phyloP scores from a whole-genome alignment of 208 protist genomes.

The Trypanosoma boissoni region DNA sequence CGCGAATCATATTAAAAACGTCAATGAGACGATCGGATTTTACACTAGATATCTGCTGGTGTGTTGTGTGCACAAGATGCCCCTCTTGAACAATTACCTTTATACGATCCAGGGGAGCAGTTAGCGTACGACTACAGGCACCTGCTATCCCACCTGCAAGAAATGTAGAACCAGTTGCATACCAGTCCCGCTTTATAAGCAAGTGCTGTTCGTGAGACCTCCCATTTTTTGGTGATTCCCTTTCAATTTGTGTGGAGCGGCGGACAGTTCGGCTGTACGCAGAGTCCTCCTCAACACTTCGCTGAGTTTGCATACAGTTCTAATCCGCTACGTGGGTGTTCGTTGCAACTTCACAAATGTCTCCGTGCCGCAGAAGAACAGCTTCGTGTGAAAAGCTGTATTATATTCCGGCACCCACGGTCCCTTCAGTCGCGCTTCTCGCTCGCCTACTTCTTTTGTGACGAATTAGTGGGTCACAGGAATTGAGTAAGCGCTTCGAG shows the following conservation, averaged over 20 bases:
- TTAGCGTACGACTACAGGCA: conserved; percentile 77
- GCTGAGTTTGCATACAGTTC: neutral
- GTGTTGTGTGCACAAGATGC: conserved; percentile 39
- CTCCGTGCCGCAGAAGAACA: neutral
- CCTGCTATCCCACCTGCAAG: conserved; percentile 82
- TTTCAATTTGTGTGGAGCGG: neutral
- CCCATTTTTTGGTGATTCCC: neutral
- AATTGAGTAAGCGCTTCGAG: too few relatives aligned
- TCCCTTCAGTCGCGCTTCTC: too few relatives aligned
- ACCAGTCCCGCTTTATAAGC: conserved; percentile 63
- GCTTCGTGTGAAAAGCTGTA: neutral
- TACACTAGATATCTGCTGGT: conserved; percentile 20
- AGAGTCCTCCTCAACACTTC: neutral
- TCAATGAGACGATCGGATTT: conserved; percentile 58
- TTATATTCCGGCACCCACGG: too few relatives aligned
- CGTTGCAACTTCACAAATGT: neutral
- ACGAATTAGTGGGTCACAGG: too few relatives aligned
- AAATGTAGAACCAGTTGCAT: conserved; percentile 77
- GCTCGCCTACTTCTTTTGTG: too few relatives aligned
- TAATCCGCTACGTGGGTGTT: neutral
- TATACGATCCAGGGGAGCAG: conserved; percentile 90
- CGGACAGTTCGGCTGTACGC: neutral
- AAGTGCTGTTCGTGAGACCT: conserved; percentile 15
- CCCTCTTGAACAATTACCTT: conserved; percentile 93
- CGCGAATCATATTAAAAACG: conserved; percentile 70